phyloP scores from a whole-genome alignment of 371 early-diverging fungal species.

The Lichtheimia ramosa region DNA sequence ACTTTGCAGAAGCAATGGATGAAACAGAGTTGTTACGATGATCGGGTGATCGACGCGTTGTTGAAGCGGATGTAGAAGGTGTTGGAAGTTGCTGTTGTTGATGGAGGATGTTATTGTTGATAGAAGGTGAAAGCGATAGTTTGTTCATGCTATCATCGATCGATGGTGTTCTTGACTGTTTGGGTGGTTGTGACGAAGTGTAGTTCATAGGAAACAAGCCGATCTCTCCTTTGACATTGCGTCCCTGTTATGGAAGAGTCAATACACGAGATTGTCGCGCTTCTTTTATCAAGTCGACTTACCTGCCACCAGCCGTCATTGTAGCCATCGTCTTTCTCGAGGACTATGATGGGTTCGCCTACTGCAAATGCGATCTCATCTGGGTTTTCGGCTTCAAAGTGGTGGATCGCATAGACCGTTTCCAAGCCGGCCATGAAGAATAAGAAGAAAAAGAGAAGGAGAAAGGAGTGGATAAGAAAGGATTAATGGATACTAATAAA shows the following conservation, averaged over 20 bases:
- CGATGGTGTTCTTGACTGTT: neutral
- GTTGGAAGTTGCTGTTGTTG: slow-evolving; percentile 1
- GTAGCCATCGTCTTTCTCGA: slow-evolving; percentile 79
- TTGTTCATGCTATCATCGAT: neutral
- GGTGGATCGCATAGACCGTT: slow-evolving; percentile 66
- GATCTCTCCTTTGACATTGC: slow-evolving; percentile 56
- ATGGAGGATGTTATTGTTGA: neutral
- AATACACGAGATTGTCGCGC: slow-evolving; percentile 82
- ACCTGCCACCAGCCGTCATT: slow-evolving; percentile 91
- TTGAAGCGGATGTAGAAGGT: slow-evolving; percentile 17
- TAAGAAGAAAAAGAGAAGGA: neutral
- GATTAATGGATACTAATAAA: neutral
- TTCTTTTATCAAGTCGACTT: slow-evolving; percentile 70
- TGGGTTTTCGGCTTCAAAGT: slow-evolving; percentile 69
- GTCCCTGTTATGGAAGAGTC: slow-evolving; percentile 49
- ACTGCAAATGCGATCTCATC: slow-evolving; percentile 76
- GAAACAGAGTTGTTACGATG: neutral
- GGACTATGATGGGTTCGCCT: slow-evolving; percentile 72
- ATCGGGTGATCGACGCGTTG: neutral
- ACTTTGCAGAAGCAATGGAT: neutral
- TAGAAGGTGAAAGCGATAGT: neutral
- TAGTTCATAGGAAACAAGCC: slow-evolving; percentile 73
- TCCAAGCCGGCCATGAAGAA: slow-evolving; percentile 40
- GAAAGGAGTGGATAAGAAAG: slow-evolving; percentile 5
- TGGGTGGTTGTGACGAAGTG: slow-evolving; percentile 24